Evolutionary conservation across 805 yeast genomes (phyloP).

Genomic region (Ascoidea rubescens): DNA sequence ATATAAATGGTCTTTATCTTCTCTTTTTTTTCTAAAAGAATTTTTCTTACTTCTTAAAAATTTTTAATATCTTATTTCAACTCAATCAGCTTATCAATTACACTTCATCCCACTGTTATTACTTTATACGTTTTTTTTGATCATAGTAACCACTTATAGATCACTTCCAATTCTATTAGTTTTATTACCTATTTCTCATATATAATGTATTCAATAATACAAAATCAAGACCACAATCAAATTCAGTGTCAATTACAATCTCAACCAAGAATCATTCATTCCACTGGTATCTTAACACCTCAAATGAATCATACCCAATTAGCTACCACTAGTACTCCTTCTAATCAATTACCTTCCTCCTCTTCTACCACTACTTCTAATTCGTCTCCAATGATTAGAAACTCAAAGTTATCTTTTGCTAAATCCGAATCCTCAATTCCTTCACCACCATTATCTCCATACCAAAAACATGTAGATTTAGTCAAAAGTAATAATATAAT

Average conservation of each 20-base stretch:
- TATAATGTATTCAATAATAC: too few relatives aligned
- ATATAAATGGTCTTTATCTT: too few relatives aligned
- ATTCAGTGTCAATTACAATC: background rate
- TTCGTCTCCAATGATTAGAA: background rate
- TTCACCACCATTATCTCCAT: constrained; percentile 33
- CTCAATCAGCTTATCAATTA: too few relatives aligned
- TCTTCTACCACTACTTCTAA: background rate
- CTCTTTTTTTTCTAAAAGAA: too few relatives aligned
- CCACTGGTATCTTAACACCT: background rate
- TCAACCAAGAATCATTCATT: too few relatives aligned
- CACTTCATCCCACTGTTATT: too few relatives aligned
- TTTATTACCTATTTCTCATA: too few relatives aligned
- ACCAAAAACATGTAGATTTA: constrained; percentile 14
- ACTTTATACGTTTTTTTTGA: too few relatives aligned
- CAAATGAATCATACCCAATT: background rate
- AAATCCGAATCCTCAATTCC: constrained; percentile 16
- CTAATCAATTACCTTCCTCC: background rate
- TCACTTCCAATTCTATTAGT: too few relatives aligned
- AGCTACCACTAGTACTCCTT: background rate
- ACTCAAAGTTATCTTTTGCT: background rate
- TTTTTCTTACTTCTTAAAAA: too few relatives aligned
- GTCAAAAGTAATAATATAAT: background rate
- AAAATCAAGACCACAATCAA: background rate
- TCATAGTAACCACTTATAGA: too few relatives aligned
- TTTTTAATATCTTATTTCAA: too few relatives aligned